These are phyloP conservation scores for Dendrobium nobile DNA, from an alignment of 106 monocot species.

Conservation along the genomic window DNA sequence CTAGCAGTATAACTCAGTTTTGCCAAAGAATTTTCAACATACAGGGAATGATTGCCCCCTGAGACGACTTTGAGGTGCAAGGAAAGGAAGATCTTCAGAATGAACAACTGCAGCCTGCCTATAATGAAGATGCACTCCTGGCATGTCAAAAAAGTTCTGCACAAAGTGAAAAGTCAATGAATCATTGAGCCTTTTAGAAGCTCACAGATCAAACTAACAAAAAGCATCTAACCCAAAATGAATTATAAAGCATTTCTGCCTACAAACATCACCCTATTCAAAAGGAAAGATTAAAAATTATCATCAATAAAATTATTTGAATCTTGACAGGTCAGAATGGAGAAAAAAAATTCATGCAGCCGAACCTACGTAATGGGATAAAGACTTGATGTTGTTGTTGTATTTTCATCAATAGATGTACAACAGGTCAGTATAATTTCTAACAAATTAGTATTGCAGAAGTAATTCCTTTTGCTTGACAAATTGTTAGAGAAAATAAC, in stretches of 20 bases:
- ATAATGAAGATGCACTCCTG: conserved; percentile 96
- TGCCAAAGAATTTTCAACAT: conserved; percentile 19
- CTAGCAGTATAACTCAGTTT: not conserved
- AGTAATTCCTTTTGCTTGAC: not conserved
- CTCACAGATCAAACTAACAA: not conserved
- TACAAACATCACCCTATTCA: not conserved
- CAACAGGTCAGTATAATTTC: not conserved
- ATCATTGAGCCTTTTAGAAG: not conserved
- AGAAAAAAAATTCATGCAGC: too few relatives aligned
- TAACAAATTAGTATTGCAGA: not conserved
- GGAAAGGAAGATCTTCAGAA: conserved; percentile 77
- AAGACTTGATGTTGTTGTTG: too few relatives aligned
- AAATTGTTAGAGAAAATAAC: not conserved
- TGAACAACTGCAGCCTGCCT: conserved; percentile 90
- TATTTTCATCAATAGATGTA: too few relatives aligned
- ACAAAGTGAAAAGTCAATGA: not conserved
- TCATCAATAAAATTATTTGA: too few relatives aligned
- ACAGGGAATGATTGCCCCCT: conserved; percentile 65
- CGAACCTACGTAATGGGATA: too few relatives aligned
- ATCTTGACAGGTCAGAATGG: too few relatives aligned
- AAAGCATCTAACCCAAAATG: not conserved
- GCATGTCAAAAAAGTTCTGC: conserved; percentile 93
- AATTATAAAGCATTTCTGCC: not conserved
- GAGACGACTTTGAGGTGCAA: conserved; percentile 89
- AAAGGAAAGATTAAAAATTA: not conserved